Evolutionary conservation across 495 filamentous ascomycete genomes (phyloP).

Genomic region (Hyaloscypha bicolor): DNA sequence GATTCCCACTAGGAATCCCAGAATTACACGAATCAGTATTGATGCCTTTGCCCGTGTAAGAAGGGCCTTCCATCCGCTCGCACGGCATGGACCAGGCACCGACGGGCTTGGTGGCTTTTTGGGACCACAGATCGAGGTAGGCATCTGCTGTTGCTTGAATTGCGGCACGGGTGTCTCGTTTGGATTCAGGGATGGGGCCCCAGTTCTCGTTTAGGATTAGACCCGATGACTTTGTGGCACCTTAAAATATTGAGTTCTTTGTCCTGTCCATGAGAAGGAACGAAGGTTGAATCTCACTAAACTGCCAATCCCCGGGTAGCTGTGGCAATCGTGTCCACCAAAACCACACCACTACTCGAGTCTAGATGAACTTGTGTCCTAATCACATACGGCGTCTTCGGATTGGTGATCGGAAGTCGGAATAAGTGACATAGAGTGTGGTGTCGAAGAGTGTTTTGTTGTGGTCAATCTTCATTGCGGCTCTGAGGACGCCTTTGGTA

Average conservation of each 20-base stretch:
- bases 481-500: constrained; percentile 41
- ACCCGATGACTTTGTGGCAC: constrained; percentile 50
- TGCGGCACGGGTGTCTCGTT: constrained; percentile 5
- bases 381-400: constrained; percentile 49
- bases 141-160: constrained; percentile 25
- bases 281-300: too few relatives aligned
- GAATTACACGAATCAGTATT: constrained; percentile 27
- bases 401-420: constrained; percentile 47
- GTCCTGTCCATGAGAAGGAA: too few relatives aligned
- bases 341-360: constrained; percentile 31
- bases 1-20: constrained; percentile 25
- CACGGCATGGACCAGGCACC: constrained; percentile 34
- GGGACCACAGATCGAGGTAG: constrained; percentile 34
- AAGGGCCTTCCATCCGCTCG: constrained; percentile 28
- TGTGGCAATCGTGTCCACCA: constrained; percentile 47
- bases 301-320: constrained; percentile 32
- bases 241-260: constrained; percentile 48
- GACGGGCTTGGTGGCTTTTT: constrained; percentile 19
- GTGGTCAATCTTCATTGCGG: constrained; percentile 47
- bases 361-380: constrained; percentile 48
- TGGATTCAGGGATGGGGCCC: constrained; percentile 1
- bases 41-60: neutral
- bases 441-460: constrained; percentile 47
- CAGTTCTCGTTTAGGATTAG: constrained; percentile 36
- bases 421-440: constrained; percentile 53